Base-by-base conservation (phyloP, 169 alveolate species). In the Babesia caballi region DNA sequence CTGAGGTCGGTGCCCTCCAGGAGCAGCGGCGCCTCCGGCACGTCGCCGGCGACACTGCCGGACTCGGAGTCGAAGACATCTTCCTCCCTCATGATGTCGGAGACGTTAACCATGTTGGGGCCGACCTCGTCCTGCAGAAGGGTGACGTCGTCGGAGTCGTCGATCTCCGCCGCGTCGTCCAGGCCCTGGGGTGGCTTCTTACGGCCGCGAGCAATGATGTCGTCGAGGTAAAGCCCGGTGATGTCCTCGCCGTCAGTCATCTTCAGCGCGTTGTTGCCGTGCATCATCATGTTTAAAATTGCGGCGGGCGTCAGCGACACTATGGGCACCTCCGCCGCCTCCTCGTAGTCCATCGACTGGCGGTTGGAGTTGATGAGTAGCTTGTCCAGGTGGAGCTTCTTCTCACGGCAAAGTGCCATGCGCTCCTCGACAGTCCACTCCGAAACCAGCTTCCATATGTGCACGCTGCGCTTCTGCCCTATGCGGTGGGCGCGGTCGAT, bases 361-460 rank as follows among this genome's bases (percentile, higher is more conserved):
- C 80, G 78, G 50, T 88, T 68, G 44, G 91, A 85, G 53, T 91
- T 90, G 49, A 93, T 90, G 33, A 94, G 83, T 71, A 91, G 76
- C 69, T 94, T 94, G 71, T 94, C 96, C 44, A 94, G 74, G 50
- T 90, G 85, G 38, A 91, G 89, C 77, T 91, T 92, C 82, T 93
- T 94, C 80, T 94, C 96, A 27, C 99, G 96, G 61, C 99, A 93
- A 78, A 95, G 94, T 8, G 98, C 96, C 95, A 97, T 96, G 58
- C 99, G 94, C 89, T 98, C 99, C 85, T 98, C 99, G 7, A 97
- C 98, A 15, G 99, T 96, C 94, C 98, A 95, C 72, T 95, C 97
- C 2, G 99, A 95, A 44, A 97, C 91, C 61, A 98, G 85, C 44
- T 98, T 91, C 94, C 97, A 97, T 30, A 98, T 98, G 75, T 93